Evolutionary conservation across 2,329 filamentous ascomycete genomes (phyloP), one percentile per base, ranked within the genome.

Genomic region (Paecilomyces formosus): DNA sequence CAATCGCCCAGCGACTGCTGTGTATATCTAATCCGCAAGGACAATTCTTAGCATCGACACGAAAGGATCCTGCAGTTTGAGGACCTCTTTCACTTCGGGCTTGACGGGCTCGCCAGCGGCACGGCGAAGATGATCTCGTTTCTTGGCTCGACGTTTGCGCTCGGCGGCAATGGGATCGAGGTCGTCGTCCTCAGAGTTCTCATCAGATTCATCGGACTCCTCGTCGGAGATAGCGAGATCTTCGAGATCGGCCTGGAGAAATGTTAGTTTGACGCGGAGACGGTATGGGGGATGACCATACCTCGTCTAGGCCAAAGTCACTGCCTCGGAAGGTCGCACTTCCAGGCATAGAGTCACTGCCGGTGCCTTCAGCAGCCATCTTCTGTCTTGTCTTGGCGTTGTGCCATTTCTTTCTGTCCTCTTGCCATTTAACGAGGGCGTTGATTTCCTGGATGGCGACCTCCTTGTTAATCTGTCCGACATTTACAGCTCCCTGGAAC

Each of bases 321-420:
- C 84, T 85, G 22, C 88, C 87, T 68, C 83, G 86, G 77, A 97
- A 95, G 13, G 73, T 78, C 18, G 71, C 67, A 63, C 81, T 78
- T 24, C 79, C 85, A 8, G 82, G 83, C 6, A 82, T 81, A 56
- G 77, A 74, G 58, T 82, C 74, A 21, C 70, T 74, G 5, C 71
- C 70, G 9, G 76, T 80, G 2, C 86, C 86, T 68, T 93, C 92
- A 1, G 91, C 92, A 0, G 94, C 94, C 94, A 99, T 97, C 82
- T 99, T 99, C 78, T 97, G 94, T 57, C 92, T 81, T 8, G 94
- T 99, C 81, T 99, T 99, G 76, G 96, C 91, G 61, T 93, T 87
- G 72, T 99, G 94, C 94, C 94, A 99, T 77, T 93, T 93, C 82
- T 99, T 97, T 57, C 94, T 82, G 50, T 90, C 90, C 71, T 92